These are phyloP conservation scores for Amanita pseudoporphyria DNA, from an alignment of 768 basidiomycete genomes.

Conservation along the genomic window DNA sequence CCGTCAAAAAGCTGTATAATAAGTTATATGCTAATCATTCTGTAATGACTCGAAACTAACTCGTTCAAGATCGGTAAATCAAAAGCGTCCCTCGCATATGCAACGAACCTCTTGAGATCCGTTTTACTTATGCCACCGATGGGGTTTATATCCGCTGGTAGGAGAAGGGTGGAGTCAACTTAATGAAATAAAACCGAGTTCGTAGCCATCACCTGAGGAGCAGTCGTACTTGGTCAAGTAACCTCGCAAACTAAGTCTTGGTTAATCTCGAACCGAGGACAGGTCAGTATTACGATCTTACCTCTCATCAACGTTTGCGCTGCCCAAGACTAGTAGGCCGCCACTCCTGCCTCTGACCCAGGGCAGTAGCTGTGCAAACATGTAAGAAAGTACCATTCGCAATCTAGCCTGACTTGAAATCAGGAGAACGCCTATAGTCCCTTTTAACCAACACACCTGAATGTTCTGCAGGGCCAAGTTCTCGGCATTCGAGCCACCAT, in stretches of 20 bases:
- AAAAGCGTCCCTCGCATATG: conserved; percentile 68
- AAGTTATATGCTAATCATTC: not conserved
- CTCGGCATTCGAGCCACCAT: conserved; percentile 82
- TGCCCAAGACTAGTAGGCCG: conserved; percentile 90
- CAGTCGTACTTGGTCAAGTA: conserved; percentile 99
- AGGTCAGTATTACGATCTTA: conserved; percentile 15
- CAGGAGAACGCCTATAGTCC: not conserved
- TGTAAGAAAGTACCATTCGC: conserved; percentile 89
- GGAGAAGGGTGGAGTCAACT: not conserved
- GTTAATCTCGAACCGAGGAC: not conserved
- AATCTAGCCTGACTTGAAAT: conserved; percentile 56
- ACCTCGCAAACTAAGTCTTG: conserved; percentile 66
- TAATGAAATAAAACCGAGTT: not conserved
- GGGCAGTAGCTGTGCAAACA: conserved; percentile 92
- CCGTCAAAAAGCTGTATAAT: conserved; percentile 68
- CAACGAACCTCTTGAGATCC: conserved; percentile 93
- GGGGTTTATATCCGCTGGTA: conserved; percentile 88
- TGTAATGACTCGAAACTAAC: conserved; percentile 29
- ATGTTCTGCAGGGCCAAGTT: conserved; percentile 98
- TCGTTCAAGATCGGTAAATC: conserved; percentile 75
- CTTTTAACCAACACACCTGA: conserved; percentile 38
- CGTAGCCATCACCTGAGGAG: conserved; percentile 51
- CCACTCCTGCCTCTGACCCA: conserved; percentile 83
- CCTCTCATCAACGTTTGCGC: conserved; percentile 98
- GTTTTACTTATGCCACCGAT: conserved; percentile 98